A percentile compares a stretch with the other conserved stretches of the same genome.
Conservation (phyloP, 371 early-diverging fungal genomes). For the Thermomucor indicae-seudaticae region DNA sequence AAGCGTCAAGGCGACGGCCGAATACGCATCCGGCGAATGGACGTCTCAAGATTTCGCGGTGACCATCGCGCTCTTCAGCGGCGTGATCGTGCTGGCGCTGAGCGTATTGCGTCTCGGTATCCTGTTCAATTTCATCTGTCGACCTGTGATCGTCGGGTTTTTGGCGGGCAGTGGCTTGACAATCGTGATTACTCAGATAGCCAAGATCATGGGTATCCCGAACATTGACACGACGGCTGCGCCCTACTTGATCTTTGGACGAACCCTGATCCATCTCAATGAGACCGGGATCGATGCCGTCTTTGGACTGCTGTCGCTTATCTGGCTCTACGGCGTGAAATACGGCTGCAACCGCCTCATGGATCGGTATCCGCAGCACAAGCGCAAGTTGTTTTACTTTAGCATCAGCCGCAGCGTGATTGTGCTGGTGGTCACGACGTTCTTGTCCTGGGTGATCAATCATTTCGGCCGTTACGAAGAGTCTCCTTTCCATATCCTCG, state of each 20-base stretch:
- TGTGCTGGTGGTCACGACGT: constrained; percentile 73
- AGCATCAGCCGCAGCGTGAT: constrained; percentile 64
- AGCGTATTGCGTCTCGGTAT: constrained; percentile 77
- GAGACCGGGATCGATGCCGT: constrained; percentile 52
- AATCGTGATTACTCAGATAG: constrained; percentile 77
- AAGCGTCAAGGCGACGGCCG: constrained; percentile 34
- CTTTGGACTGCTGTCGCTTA: constrained; percentile 54
- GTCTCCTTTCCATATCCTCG: constrained; percentile 59
- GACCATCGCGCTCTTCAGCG: constrained; percentile 58
- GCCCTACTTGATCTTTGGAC: constrained; percentile 56
- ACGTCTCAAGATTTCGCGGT: constrained; percentile 35
- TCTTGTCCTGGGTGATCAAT: constrained; percentile 66
- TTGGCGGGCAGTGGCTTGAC: constrained; percentile 72
- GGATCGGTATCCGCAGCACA: constrained; percentile 27
- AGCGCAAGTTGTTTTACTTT: constrained; percentile 41
- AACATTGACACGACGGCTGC: constrained; percentile 59
- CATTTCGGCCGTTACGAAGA: constrained; percentile 21
- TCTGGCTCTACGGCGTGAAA: constrained; percentile 40
- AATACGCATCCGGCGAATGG: constrained; percentile 33
- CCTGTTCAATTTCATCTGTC: constrained; percentile 80
- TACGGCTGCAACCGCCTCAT: constrained; percentile 33
- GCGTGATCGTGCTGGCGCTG: constrained; percentile 60
- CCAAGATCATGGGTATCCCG: constrained; percentile 69
- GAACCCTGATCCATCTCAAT: constrained; percentile 43
- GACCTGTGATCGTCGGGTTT: constrained; percentile 71